Conservation (phyloP, 108 stramenopile genomes). For the Cyclotella cryptica region DNA sequence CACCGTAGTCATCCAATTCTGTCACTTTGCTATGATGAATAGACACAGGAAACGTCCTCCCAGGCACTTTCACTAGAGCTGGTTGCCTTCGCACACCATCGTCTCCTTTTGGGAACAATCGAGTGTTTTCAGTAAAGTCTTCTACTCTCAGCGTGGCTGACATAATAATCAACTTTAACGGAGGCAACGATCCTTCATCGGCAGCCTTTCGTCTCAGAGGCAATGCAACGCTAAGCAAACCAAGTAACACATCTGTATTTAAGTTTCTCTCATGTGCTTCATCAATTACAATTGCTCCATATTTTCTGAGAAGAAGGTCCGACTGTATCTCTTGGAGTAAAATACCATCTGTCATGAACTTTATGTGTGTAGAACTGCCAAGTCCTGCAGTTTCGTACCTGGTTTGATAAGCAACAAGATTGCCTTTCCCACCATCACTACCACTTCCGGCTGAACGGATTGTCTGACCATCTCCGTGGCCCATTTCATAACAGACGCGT, state of each 20-base stretch:
- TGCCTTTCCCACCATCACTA: slow-evolving; percentile 41
- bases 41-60: slow-evolving; percentile 94
- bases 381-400: slow-evolving; percentile 93
- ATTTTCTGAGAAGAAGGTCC: slow-evolving; percentile 93
- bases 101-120: slow-evolving; percentile 73
- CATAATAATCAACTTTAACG: slow-evolving; percentile 97
- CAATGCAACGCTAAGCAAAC: slow-evolving; percentile 86
- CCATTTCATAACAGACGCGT: slow-evolving; percentile 96
- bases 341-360: slow-evolving; percentile 99
- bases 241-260: slow-evolving; percentile 97
- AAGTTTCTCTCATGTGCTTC: slow-evolving; percentile 94
- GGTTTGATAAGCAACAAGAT: slow-evolving; percentile 94
- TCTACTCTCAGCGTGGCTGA: slow-evolving; percentile 96
- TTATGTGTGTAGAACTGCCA: slow-evolving; percentile 79
- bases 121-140: slow-evolving; percentile 90
- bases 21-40: slow-evolving; percentile 96
- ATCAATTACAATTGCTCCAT: slow-evolving; percentile 92
- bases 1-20: slow-evolving; percentile 93
- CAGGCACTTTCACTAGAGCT: slow-evolving; percentile 89
- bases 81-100: slow-evolving; percentile 35
- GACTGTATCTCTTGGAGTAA: slow-evolving; percentile 92
- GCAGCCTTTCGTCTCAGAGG: slow-evolving; percentile 84
- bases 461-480: slow-evolving; percentile 77
- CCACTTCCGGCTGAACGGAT: slow-evolving; percentile 38
- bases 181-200: slow-evolving; percentile 73